Evolutionary conservation across 371 early-diverging fungal genomes (phyloP), one percentile per base, ranked within the genome.

Genomic region (Zopfochytrium polystomum): DNA sequence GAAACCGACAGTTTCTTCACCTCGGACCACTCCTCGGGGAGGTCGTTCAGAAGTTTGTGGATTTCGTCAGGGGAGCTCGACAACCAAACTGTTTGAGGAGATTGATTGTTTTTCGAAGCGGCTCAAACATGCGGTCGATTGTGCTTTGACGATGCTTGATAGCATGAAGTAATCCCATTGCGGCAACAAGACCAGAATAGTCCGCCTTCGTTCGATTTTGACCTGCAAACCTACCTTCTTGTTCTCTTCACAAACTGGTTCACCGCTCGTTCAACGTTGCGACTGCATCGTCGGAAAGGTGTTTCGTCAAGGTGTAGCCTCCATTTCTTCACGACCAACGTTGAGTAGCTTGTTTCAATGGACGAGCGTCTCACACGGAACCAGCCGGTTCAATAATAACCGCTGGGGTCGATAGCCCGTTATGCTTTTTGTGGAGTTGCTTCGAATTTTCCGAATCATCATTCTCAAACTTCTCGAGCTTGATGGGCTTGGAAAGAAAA

Each of bases 11-110:
- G 72, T 65, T 84, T 84, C 61, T 80, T 80, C 25, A 78, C 74
- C 34, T 81, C 83, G n/a, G 78, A 77, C 84, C 84, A 84, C 63
- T 76, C 75, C 56, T 84, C 84, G 18, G 84, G 84, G 23, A 84
- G 62, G 52, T 84, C 84, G 58, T 80, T 80, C 6, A 84, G 66
- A 27, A 82, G 72, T 58, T 81, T 82, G 66, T 80, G 79, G 34
- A 77, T 78, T 51, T 80, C 79, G 15, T 84, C 84, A 11, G n/a
- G 80, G 80, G 68, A 82, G 67, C 59, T 84, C 84, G 6, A 84
- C 84, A 22, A n/a, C 80, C 80, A 67, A 81, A 82, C 52, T 79
- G 80, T 5, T 75, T 71, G 22, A 84, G 70, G 33, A 84, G 63
- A 59, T 81, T 83, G 62, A 84, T 71, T 9, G 84, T 84, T 56